Evolutionary conservation across 1,284 basidiomycete genomes (phyloP).

Genomic region (Termitomyces sp.): DNA sequence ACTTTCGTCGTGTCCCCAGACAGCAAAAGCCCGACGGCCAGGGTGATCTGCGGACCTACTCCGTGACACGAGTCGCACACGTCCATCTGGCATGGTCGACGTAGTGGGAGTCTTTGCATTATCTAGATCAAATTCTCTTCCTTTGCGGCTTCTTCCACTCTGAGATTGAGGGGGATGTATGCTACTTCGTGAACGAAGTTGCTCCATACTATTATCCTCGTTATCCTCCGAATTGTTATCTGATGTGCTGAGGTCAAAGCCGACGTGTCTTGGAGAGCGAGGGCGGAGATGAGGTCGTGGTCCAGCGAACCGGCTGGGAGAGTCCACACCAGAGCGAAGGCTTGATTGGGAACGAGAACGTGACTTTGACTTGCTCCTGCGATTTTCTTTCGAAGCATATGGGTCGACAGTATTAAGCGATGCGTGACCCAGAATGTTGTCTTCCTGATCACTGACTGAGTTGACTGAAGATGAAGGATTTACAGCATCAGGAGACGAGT

Average conservation of each 20-base stretch:
- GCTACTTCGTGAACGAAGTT: constrained; percentile 32
- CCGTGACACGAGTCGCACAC: constrained; percentile 33
- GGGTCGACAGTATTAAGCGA: constrained; percentile 22
- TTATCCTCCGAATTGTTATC: constrained; percentile 30
- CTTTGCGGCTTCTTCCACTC: constrained; percentile 47
- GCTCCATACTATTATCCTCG: constrained; percentile 21
- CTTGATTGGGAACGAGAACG: constrained; percentile 40
- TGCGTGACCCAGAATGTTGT: constrained; percentile 16
- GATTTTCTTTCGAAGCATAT: constrained; percentile 29
- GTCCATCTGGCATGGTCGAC: constrained; percentile 34
- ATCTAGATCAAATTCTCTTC: constrained; percentile 51
- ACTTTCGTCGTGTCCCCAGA: constrained; percentile 84
- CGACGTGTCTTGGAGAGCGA: constrained; percentile 50
- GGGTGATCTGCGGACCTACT: constrained; percentile 36
- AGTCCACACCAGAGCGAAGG: constrained; percentile 62
- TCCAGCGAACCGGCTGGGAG: constrained; percentile 74
- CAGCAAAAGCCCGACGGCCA: constrained; percentile 65
- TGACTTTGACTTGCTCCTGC: constrained; percentile 36
- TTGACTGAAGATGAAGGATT: constrained; percentile 19
- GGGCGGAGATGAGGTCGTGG: constrained; percentile 55
- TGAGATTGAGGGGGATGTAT: constrained; percentile 38
- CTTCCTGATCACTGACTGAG: constrained; percentile 17
- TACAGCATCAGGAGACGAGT: constrained; percentile 59
- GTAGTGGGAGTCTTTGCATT: constrained; percentile 57
- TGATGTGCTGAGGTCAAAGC: constrained; percentile 33